Percentiles rank a stretch among this genome's conserved stretches.
Evolutionary conservation across 345 rosid species (phyloP).

Genomic region (Salix purpurea): DNA sequence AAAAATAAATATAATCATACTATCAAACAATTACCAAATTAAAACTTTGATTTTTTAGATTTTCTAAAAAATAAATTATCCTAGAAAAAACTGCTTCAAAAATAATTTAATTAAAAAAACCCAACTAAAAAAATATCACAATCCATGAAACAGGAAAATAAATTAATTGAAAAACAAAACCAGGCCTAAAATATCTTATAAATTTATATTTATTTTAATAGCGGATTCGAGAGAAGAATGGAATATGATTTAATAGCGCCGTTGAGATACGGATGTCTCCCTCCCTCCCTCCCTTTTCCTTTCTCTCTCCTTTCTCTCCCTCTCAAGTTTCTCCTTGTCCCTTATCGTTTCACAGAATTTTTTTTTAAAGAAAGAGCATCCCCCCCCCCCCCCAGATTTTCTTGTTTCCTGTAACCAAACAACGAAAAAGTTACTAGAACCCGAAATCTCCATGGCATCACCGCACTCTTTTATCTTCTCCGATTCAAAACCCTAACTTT

Average conservation of each 20-base stretch:
- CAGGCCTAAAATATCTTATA: background rate
- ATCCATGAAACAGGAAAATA: too few species aligned
- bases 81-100: too few species aligned
- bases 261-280: slow-evolving; percentile 35
- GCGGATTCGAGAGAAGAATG: slow-evolving; percentile 48
- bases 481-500: slow-evolving; percentile 2
- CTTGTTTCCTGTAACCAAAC: slow-evolving; percentile 24
- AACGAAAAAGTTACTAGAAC: background rate
- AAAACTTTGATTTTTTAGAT: too few species aligned
- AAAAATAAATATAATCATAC: too few species aligned
- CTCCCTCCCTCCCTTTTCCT: background rate
- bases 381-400: slow-evolving; percentile 15
- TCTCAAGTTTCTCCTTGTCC: slow-evolving; percentile 39
- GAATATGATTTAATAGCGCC: slow-evolving; percentile 34
- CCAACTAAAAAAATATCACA: too few species aligned
- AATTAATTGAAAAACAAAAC: background rate
- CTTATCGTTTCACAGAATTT: slow-evolving; percentile 34
- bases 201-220: background rate
- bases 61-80: too few species aligned
- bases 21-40: too few species aligned
- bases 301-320: slow-evolving; percentile 19
- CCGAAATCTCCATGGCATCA: background rate
- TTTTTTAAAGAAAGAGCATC: background rate
- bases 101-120: too few species aligned
- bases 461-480: background rate